A percentile compares a stretch with the other conserved stretches of the same genome.
Conservation (phyloP, 208 protist genomes). For the Acanthamoeba castellanii region DNA sequence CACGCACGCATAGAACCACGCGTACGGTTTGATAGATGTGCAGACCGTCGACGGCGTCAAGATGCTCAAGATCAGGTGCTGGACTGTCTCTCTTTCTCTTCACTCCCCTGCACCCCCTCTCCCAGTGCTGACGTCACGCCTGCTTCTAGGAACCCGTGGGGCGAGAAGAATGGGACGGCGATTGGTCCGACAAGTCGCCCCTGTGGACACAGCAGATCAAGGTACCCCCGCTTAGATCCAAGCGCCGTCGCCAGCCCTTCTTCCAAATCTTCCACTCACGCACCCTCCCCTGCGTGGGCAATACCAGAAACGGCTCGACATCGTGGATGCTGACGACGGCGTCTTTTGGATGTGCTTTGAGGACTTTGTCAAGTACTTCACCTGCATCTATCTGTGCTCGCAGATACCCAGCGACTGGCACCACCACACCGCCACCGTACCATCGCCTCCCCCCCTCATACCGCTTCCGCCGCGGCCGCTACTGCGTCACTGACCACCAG, state of each 20-base stretch:
- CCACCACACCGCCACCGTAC: not conserved
- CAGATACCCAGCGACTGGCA: constrained; percentile 59
- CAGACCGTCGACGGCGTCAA: not conserved
- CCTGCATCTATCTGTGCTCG: constrained; percentile 39
- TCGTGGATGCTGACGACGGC: constrained; percentile 72
- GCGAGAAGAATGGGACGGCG: constrained; percentile 74
- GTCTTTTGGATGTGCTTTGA: constrained; percentile 74
- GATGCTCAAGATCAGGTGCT: constrained; percentile 47
- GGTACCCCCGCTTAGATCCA: not conserved
- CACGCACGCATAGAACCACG: constrained; percentile 46
- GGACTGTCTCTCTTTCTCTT: not conserved
- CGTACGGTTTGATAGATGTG: constrained; percentile 42
- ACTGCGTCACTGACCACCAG: not conserved
- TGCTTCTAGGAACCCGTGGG: constrained; percentile 72
- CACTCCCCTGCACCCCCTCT: not conserved
- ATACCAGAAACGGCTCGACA: constrained; percentile 51
- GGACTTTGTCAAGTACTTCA: constrained; percentile 72
- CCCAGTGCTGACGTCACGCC: not conserved
- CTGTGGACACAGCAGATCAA: constrained; percentile 71
- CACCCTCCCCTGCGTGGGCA: not conserved
- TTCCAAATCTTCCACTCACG: not conserved
- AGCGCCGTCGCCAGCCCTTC: not conserved
- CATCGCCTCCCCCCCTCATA: not conserved
- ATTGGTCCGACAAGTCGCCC: constrained; percentile 73
- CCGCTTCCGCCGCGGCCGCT: not conserved